phyloP scores from a whole-genome alignment of 148 eudicot species.

The Linanthus parryae region DNA sequence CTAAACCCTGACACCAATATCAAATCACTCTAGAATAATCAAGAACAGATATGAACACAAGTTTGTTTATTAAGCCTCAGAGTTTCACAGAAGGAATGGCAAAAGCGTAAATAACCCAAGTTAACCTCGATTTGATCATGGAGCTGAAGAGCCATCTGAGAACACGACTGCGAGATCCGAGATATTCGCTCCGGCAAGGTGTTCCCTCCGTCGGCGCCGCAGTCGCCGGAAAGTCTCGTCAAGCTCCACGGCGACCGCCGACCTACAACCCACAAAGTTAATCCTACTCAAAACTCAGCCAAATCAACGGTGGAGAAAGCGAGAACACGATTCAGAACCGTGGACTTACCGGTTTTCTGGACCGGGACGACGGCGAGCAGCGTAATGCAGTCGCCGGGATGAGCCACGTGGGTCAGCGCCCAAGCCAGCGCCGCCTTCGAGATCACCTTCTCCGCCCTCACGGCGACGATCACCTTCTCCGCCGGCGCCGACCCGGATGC shows the following conservation, averaged over 20 bases:
- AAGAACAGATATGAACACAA: background rate
- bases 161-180: slow-evolving; percentile 79
- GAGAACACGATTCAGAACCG: background rate
- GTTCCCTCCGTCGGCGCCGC: slow-evolving; percentile 29
- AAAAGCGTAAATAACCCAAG: background rate
- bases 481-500: slow-evolving; percentile 22
- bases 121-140: slow-evolving; percentile 60
- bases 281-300: background rate
- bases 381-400: slow-evolving; percentile 66
- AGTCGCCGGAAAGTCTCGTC: slow-evolving; percentile 39
- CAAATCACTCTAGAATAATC: background rate
- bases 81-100: background rate
- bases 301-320: background rate
- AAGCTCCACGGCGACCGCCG: slow-evolving; percentile 56
- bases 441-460: slow-evolving; percentile 65
- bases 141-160: slow-evolving; percentile 77
- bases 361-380: slow-evolving; percentile 64
- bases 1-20: slow-evolving; percentile 6
- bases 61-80: background rate
- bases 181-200: slow-evolving; percentile 51
- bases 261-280: slow-evolving; percentile 21
- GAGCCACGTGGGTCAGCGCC: slow-evolving; percentile 78
- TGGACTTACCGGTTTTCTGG: slow-evolving; percentile 22
- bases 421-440: slow-evolving; percentile 63
- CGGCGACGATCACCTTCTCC: slow-evolving; percentile 61